Evolutionary conservation across 495 filamentous ascomycete genomes (phyloP).

Genomic region (Endocarpon pusillum): DNA sequence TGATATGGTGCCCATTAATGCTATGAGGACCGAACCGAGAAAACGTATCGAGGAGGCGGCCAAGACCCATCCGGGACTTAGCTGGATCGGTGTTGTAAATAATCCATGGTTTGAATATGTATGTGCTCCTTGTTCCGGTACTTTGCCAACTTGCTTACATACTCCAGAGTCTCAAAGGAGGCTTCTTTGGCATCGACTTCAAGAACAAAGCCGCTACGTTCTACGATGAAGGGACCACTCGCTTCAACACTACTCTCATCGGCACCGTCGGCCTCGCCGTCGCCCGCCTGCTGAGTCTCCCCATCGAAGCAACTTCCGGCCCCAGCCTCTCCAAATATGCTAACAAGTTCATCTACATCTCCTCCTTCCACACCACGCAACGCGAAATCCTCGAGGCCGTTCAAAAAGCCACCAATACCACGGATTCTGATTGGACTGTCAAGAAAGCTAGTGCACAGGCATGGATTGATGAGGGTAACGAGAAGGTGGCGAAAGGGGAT

Average conservation of each 20-base stretch:
- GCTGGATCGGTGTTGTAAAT: too few species aligned
- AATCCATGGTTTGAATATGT: conserved; percentile 16
- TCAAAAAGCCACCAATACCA: conserved; percentile 24
- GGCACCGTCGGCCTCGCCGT: conserved; percentile 24
- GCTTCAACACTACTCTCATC: conserved; percentile 24
- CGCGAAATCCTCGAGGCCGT: conserved; percentile 29
- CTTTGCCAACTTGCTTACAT: too few species aligned
- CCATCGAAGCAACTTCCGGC: conserved; percentile 3
- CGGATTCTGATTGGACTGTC: conserved; percentile 29
- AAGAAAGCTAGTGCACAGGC: conserved; percentile 10
- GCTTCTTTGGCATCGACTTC: conserved; percentile 17
- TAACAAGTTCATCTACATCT: conserved; percentile 23
- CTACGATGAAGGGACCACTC: conserved; percentile 19
- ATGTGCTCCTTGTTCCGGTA: conserved; percentile 28
- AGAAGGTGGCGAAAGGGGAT: conserved; percentile 6
- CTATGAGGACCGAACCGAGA: conserved; percentile 14
- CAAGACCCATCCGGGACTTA: too few species aligned
- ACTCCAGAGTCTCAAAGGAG: conserved; percentile 17
- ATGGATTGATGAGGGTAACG: neutral
- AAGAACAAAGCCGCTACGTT: conserved; percentile 14
- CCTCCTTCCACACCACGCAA: conserved; percentile 28
- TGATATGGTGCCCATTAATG: conserved; percentile 4
- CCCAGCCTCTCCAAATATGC: conserved; percentile 17
- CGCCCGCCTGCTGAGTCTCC: conserved; percentile 22
- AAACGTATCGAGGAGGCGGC: conserved; percentile 12